A percentile compares a stretch with the other conserved stretches of the same genome.
These are phyloP conservation scores for Echium plantagineum DNA, from an alignment of 257 asterid genomes.

Conservation along the genomic window DNA sequence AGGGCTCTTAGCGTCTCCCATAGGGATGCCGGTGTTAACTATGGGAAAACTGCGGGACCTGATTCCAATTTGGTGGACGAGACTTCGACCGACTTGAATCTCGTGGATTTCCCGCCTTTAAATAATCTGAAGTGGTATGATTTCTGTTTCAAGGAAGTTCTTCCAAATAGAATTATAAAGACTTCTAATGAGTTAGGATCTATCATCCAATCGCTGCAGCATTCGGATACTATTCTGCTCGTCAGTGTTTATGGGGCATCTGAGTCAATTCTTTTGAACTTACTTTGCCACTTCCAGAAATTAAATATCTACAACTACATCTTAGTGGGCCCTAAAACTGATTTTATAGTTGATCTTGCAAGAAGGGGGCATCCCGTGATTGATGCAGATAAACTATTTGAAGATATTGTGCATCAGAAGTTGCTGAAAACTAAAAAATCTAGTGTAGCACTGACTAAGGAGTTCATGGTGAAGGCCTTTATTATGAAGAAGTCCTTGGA, in stretches of 20 bases:
- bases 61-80: slow-evolving; percentile 68
- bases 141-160: slow-evolving; percentile 67
- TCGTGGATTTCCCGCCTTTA: slow-evolving; percentile 50
- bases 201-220: slow-evolving; percentile 45
- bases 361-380: slow-evolving; percentile 75
- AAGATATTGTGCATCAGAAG: slow-evolving; percentile 22
- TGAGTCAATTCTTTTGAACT: slow-evolving; percentile 44
- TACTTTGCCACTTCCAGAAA: slow-evolving; percentile 78
- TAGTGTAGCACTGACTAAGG: slow-evolving; percentile 33
- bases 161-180: slow-evolving; percentile 38
- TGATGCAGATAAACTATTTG: slow-evolving; percentile 38
- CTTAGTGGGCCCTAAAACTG: slow-evolving; percentile 47
- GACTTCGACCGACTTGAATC: slow-evolving; percentile 29
- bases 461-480: slow-evolving; percentile 38
- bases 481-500: slow-evolving; percentile 50
- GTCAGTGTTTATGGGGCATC: slow-evolving; percentile 48
- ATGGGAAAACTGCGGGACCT: slow-evolving; percentile 80
- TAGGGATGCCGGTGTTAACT: slow-evolving; percentile 90
- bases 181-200: slow-evolving; percentile 40
- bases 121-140: slow-evolving; percentile 70
- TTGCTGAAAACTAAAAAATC: slow-evolving; percentile 39
- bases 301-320: slow-evolving; percentile 53
- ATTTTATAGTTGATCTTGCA: slow-evolving; percentile 61
- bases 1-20: slow-evolving; percentile 82
- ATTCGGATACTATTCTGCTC: slow-evolving; percentile 34